Conservation (phyloP, 495 filamentous ascomycete species). For the Jackrogersella multiformis region DNA sequence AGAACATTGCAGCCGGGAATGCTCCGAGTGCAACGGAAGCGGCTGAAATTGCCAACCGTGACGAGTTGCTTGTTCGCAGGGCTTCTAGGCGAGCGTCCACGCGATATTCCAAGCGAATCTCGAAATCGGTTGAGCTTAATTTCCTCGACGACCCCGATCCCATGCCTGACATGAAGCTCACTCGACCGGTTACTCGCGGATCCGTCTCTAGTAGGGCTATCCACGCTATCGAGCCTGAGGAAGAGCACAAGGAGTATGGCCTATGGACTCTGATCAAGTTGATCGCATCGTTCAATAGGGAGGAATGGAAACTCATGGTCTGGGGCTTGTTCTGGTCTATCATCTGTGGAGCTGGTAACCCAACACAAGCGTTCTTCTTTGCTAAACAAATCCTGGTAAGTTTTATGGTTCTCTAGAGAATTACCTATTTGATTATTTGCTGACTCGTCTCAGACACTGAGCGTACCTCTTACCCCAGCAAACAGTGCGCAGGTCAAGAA, state of each 20-base stretch:
- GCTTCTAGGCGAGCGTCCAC: conserved; percentile 46
- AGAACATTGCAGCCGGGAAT: conserved; percentile 75
- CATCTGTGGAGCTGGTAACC: conserved; percentile 85
- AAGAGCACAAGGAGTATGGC: conserved; percentile 62
- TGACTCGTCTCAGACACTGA: conserved; percentile 45
- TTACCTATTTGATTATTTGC: not conserved
- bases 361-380: conserved; percentile 89
- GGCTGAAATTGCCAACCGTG: conserved; percentile 54
- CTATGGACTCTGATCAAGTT: conserved; percentile 87
- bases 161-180: conserved; percentile 64
- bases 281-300: conserved; percentile 81
- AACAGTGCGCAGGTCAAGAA: conserved; percentile 60
- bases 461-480: conserved; percentile 47
- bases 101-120: conserved; percentile 2
- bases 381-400: conserved; percentile 79
- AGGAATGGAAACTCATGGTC: conserved; percentile 77
- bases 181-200: conserved; percentile 70
- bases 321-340: conserved; percentile 79
- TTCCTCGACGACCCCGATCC: conserved; percentile 63
- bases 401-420: not conserved
- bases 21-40: conserved; percentile 61
- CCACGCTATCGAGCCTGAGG: conserved; percentile 59
- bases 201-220: conserved; percentile 77
- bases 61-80: conserved; percentile 59
- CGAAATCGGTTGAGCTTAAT: conserved; percentile 26